Percentiles rank a stretch among this genome's conserved stretches.
Conservation (phyloP, 2,329 filamentous ascomycete species). For the Aspergillus latus region DNA sequence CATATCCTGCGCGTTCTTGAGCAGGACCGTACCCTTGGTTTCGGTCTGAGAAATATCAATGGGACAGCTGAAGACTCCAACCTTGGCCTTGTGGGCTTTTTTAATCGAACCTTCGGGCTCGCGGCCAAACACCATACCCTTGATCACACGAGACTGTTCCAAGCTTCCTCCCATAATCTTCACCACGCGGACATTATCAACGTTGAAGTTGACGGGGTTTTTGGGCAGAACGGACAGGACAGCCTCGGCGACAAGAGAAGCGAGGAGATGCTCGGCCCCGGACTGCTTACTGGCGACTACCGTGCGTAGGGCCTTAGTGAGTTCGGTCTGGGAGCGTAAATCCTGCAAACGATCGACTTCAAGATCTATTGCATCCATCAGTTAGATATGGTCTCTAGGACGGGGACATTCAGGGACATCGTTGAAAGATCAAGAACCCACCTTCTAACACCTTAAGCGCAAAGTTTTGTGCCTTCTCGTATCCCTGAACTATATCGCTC, state of each 20-base stretch:
- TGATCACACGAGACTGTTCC: conserved; percentile 90
- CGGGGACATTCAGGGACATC: not conserved
- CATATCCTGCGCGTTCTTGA: conserved; percentile 99
- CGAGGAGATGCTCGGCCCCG: conserved; percentile 85
- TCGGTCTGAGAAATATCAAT: conserved; percentile 96
- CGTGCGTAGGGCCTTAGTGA: conserved; percentile 92
- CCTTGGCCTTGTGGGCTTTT: conserved; percentile 90
- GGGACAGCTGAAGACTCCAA: conserved; percentile 93
- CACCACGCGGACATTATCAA: conserved; percentile 97
- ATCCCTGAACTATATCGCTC: conserved; percentile 94
- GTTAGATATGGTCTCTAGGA: not conserved
- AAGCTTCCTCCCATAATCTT: conserved; percentile 99
- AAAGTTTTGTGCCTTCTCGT: conserved; percentile 90
- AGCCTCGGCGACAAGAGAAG: conserved; percentile 80
- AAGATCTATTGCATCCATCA: conserved; percentile 57
- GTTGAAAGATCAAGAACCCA: conserved; percentile 25
- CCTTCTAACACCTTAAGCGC: conserved; percentile 80
- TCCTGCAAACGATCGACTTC: conserved; percentile 88
- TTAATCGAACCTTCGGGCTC: conserved; percentile 91
- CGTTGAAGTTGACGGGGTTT: conserved; percentile 94
- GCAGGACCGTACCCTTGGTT: conserved; percentile 94
- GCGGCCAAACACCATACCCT: conserved; percentile 97
- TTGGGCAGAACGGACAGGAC: conserved; percentile 88
- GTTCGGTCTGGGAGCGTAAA: conserved; percentile 74
- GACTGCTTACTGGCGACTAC: conserved; percentile 97